A percentile compares a stretch with the other conserved stretches of the same genome.
Conservation (phyloP, 225 moss, liverwort and hornwort genomes). For the Anthoceros angustus region DNA sequence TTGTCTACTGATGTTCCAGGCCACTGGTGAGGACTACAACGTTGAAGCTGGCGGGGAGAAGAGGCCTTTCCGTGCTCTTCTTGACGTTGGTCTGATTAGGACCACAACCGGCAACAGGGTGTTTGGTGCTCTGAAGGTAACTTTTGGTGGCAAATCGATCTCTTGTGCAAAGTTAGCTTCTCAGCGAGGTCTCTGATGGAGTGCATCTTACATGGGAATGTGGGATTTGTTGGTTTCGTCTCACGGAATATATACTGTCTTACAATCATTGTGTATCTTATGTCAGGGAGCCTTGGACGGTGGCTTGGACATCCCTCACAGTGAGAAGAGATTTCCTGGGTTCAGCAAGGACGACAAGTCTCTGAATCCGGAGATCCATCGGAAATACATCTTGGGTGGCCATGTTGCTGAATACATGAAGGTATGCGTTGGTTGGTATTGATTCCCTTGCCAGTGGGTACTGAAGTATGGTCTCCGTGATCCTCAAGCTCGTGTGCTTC, state of each 20-base stretch:
- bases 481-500: neutral
- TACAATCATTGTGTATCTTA: neutral
- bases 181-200: neutral
- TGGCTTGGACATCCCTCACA: conserved; percentile 76
- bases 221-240: neutral
- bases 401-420: conserved; percentile 84
- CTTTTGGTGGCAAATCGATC: neutral
- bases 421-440: conserved; percentile 9
- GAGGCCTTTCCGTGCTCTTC: conserved; percentile 46
- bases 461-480: neutral
- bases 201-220: neutral
- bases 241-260: neutral
- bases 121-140: conserved; percentile 37
- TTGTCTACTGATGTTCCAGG: neutral
- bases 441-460: neutral
- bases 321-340: conserved; percentile 84
- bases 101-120: conserved; percentile 47
- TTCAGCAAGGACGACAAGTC: conserved; percentile 73
- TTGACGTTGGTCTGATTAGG: conserved; percentile 39
- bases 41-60: conserved; percentile 37
- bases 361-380: conserved; percentile 47
- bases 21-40: conserved; percentile 46
- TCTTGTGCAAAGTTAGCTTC: neutral
- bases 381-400: conserved; percentile 60
- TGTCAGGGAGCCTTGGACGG: conserved; percentile 66